phyloP scores from a whole-genome alignment of 495 filamentous ascomycete genomes.

The Tuber umbilicatum region DNA sequence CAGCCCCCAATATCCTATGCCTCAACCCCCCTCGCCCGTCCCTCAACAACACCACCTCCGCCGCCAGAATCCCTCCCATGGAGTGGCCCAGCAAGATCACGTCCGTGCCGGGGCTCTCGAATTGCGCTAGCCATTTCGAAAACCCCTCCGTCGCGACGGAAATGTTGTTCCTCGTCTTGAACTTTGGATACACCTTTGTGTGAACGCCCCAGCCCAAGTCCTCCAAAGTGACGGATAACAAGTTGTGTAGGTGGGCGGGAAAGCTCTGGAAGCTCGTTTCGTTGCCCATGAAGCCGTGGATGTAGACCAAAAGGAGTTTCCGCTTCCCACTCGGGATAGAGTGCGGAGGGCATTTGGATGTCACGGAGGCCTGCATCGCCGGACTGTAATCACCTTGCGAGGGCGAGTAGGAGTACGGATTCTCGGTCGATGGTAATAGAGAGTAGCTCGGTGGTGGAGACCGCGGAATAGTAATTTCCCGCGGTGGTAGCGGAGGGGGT shows the following conservation, averaged over 20 bases:
- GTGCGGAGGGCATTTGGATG: too few species aligned
- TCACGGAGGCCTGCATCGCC: too few species aligned
- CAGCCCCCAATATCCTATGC: conserved; percentile 73
- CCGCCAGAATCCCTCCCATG: conserved; percentile 81
- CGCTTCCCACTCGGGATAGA: too few species aligned
- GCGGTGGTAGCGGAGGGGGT: not conserved
- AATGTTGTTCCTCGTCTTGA: conserved; percentile 72
- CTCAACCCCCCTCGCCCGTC: conserved; percentile 40
- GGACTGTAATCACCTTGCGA: too few species aligned
- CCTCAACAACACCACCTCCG: conserved; percentile 66
- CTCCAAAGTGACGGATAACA: conserved; percentile 58
- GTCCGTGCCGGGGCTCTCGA: conserved; percentile 69
- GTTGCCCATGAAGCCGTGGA: too few species aligned
- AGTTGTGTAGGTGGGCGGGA: too few species aligned
- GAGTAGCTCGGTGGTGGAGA: too few species aligned
- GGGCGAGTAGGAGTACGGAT: not conserved
- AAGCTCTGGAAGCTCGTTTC: too few species aligned
- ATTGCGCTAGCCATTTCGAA: conserved; percentile 68
- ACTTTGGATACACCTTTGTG: conserved; percentile 86
- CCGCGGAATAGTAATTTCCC: too few species aligned
- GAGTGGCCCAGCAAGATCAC: conserved; percentile 81
- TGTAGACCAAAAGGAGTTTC: too few species aligned
- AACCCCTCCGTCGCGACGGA: conserved; percentile 71
- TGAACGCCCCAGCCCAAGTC: conserved; percentile 69
- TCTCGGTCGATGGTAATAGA: not conserved